Evolutionary conservation across 306 rosid species (phyloP).

Genomic region (Rosa rugosa): DNA sequence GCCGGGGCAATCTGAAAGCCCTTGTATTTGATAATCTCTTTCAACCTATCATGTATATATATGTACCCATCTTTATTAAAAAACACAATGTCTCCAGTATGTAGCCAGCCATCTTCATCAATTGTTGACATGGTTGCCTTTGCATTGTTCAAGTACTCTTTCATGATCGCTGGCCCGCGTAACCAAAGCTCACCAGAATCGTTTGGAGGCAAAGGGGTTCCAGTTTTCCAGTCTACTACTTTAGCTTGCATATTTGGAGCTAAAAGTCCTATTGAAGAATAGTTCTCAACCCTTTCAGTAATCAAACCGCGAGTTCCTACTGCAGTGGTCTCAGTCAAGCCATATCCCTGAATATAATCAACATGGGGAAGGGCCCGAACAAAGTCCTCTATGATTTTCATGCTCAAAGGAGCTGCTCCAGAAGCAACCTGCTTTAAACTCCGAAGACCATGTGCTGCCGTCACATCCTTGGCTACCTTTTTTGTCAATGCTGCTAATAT

Average conservation of each 20-base stretch:
- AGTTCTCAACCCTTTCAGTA: slow-evolving; percentile 46
- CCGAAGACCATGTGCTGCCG: slow-evolving; percentile 29
- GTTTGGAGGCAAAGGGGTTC: slow-evolving; percentile 66
- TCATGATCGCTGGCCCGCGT: slow-evolving; percentile 79
- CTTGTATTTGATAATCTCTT: slow-evolving; percentile 86
- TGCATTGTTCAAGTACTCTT: slow-evolving; percentile 74
- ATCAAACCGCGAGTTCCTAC: slow-evolving; percentile 83
- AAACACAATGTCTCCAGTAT: slow-evolving; percentile 67
- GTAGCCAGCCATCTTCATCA: slow-evolving; percentile 74
- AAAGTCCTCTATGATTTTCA: slow-evolving; percentile 44
- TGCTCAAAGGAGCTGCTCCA: slow-evolving; percentile 70
- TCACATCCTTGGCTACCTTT: slow-evolving; percentile 28
- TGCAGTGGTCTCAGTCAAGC: slow-evolving; percentile 85
- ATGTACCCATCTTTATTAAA: slow-evolving; percentile 73
- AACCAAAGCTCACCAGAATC: slow-evolving; percentile 80
- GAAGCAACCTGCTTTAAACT: slow-evolving; percentile 72
- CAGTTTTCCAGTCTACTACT: slow-evolving; percentile 68
- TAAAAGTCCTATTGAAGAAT: slow-evolving; percentile 70
- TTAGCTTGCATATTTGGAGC: slow-evolving; percentile 87
- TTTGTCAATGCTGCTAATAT: slow-evolving; percentile 51
- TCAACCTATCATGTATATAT: slow-evolving; percentile 61
- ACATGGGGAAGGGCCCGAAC: slow-evolving; percentile 49
- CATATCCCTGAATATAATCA: slow-evolving; percentile 92
- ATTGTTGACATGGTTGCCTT: slow-evolving; percentile 62
- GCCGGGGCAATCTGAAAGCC: slow-evolving; percentile 73